These are phyloP conservation scores for Nematodospora anomalae DNA, from an alignment of 1,139 yeast species.

Conservation along the genomic window DNA sequence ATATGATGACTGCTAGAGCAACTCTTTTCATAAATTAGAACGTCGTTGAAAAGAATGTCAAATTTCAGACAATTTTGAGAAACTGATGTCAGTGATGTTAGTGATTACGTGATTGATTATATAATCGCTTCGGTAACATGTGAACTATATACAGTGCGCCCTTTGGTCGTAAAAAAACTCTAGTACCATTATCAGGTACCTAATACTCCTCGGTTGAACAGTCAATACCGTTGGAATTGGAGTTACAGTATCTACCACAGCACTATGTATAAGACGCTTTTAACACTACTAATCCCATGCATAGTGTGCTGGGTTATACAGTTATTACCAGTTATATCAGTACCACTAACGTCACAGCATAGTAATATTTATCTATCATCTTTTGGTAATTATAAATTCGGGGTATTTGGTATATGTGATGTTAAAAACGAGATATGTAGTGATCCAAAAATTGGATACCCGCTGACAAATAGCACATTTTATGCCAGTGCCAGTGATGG, in stretches of 20 bases:
- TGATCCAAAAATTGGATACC: slow-evolving; percentile 39
- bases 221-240: too few relatives aligned
- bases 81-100: too few relatives aligned
- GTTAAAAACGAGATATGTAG: slow-evolving; percentile 29
- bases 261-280: slow-evolving; percentile 30
- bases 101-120: background rate
- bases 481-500: slow-evolving; percentile 15
- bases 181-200: too few relatives aligned
- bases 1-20: slow-evolving; percentile 3
- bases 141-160: too few relatives aligned
- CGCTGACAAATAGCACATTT: slow-evolving; percentile 24
- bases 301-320: slow-evolving; percentile 37
- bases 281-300: slow-evolving; percentile 23
- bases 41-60: too few relatives aligned
- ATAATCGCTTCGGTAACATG: too few relatives aligned
- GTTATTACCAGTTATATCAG: slow-evolving; percentile 43
- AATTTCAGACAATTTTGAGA: too few relatives aligned
- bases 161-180: too few relatives aligned
- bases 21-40: slow-evolving; percentile 3
- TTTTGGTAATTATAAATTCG: slow-evolving; percentile 37
- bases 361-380: slow-evolving; percentile 29
- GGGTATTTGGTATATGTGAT: slow-evolving; percentile 48
- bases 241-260: too few relatives aligned
- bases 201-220: too few relatives aligned
- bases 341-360: slow-evolving; percentile 36